Evolutionary conservation across 352 stramenopile genomes (phyloP), one percentile per base, ranked within the genome.

Genomic region (Phytophthora fragariae): DNA sequence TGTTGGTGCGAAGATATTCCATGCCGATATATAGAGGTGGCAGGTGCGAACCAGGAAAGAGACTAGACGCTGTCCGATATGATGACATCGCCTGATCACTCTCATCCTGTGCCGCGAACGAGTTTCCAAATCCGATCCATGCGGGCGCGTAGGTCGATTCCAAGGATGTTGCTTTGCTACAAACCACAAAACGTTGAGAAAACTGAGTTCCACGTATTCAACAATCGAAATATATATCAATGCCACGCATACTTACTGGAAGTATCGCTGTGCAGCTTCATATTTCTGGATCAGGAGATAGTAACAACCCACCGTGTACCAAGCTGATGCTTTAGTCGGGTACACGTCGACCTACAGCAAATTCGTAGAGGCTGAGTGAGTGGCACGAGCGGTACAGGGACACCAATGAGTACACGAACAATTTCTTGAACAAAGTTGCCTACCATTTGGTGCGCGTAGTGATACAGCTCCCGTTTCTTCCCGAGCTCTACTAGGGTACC

Each of bases 1-100:
- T 98, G 85, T 99, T 99, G 1, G 97, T 99, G 19, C 98, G 89
- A 39, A 99, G 75, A 69, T 99, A 98, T 71, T 99, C 98, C 93
- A 99, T 99, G 46, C 97, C 97, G 66, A 99, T 99, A 74, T 98
- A 99, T 10, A 99, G 76, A 21, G 98, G 81, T 12, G 96, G 93
- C 2, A 98, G 74, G 65, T 99, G 94, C 52, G 92, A 98, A 9
- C 96, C 97, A 10, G 95, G 93, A 68, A 98, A 97, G 19, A 99
- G 82, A 58, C 92, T 96, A 29, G 95, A 93, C 0, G 98, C 97
- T 8, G 97, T 98, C 24, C 98, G 87, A 69, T 99, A 99, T 46
- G 93, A 98, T 15, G 96, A 97, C 85, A 99, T 95, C 21, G 98
- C 98, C 76, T 99, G 97, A 76, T 99, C 98, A 57, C 92, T 99